phyloP scores from a whole-genome alignment of 83 land plant species.

The Isoetes engelmannii region DNA sequence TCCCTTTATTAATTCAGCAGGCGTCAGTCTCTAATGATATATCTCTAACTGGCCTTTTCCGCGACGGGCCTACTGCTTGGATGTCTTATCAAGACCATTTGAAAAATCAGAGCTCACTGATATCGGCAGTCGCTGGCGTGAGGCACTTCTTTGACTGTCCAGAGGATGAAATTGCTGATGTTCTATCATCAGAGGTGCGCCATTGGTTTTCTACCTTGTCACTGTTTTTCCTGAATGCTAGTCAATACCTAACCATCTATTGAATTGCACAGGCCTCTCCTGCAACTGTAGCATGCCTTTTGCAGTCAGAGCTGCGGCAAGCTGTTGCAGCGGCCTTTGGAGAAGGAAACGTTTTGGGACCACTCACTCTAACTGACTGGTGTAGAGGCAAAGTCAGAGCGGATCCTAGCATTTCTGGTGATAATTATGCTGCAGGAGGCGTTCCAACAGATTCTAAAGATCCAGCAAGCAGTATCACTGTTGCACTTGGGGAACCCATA shows the following conservation, averaged over 20 bases:
- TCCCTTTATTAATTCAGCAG: slow-evolving; percentile 79
- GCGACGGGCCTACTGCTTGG: slow-evolving; percentile 88
- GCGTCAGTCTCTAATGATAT: slow-evolving; percentile 70
- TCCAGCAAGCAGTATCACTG: slow-evolving; percentile 43
- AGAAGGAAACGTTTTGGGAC: slow-evolving; percentile 59
- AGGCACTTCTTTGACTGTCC: no score
- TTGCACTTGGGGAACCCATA: slow-evolving; percentile 59
- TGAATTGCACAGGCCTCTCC: slow-evolving; percentile 52
- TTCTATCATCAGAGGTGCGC: no score
- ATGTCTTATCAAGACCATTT: slow-evolving; percentile 68
- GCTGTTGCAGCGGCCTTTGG: slow-evolving; percentile 78
- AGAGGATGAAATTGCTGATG: no score
- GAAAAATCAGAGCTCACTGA: not conserved
- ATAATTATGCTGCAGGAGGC: slow-evolving; percentile 49
- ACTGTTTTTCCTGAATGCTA: no score
- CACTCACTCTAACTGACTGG: slow-evolving; percentile 74
- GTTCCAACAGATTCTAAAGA: slow-evolving; percentile 58
- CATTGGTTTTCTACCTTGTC: no score
- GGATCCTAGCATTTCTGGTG: slow-evolving; percentile 38
- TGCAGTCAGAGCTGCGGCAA: slow-evolving; percentile 79
- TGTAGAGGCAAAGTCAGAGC: slow-evolving; percentile 51
- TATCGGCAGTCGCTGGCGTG: no score
- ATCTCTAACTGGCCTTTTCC: slow-evolving; percentile 63
- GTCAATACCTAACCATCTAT: no score
- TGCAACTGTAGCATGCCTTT: slow-evolving; percentile 64